Conservation (phyloP, 306 rosid species). For the Quercus robur region DNA sequence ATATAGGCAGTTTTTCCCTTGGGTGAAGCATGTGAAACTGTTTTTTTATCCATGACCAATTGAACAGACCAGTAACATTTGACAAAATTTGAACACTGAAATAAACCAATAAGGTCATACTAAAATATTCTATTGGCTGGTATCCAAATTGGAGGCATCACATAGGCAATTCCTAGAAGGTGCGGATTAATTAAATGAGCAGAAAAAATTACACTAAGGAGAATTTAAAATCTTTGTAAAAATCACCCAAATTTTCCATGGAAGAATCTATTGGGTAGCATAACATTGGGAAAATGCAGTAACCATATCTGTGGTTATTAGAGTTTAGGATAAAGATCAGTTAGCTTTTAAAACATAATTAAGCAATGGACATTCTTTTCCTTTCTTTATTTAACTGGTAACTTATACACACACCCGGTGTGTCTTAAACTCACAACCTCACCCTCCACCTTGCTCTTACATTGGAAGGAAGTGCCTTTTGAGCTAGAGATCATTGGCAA, state of each 20-base stretch:
- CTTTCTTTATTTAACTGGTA: too few species aligned
- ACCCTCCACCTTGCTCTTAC: too few species aligned
- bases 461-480: too few species aligned
- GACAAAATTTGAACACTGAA: background rate
- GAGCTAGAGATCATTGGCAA: too few species aligned
- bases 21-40: background rate
- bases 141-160: background rate
- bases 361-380: background rate
- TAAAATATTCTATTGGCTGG: background rate
- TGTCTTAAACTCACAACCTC: too few species aligned
- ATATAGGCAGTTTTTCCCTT: background rate
- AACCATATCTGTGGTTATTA: background rate
- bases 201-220: background rate
- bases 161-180: background rate
- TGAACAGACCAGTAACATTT: conserved; percentile 14
- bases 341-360: background rate
- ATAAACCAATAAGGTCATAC: background rate
- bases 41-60: conserved; percentile 1
- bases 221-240: background rate
- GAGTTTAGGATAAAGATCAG: background rate
- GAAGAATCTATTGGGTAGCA: background rate
- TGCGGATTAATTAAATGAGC: background rate
- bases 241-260: background rate
- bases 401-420: too few species aligned
- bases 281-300: background rate